These are phyloP conservation scores for Amanita brunnescens DNA, from an alignment of 768 basidiomycete species.

Conservation along the genomic window DNA sequence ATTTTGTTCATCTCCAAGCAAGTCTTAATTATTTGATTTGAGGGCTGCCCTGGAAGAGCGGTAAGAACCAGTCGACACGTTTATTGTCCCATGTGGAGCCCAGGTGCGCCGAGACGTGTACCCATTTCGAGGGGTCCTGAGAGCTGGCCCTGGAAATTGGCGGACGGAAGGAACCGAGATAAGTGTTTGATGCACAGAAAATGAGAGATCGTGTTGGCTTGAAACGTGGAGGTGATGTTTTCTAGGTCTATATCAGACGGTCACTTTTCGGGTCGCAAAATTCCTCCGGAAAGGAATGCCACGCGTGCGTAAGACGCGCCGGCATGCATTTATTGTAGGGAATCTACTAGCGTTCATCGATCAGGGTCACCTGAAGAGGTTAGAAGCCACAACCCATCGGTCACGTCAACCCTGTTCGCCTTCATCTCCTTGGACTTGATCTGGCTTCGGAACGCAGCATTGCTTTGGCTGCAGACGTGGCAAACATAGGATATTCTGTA, in stretches of 20 bases:
- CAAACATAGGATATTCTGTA: conserved; percentile 43
- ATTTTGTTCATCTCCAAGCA: conserved; percentile 40
- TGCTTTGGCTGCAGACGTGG: too few relatives aligned
- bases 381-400: too few relatives aligned
- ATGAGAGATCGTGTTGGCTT: conserved; percentile 53
- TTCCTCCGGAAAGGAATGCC: conserved; percentile 47
- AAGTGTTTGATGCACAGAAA: conserved; percentile 57
- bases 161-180: conserved; percentile 42
- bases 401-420: conserved; percentile 35
- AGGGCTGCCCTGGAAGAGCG: conserved; percentile 55
- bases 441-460: conserved; percentile 45
- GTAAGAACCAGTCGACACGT: conserved; percentile 56
- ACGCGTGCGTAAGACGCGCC: conserved; percentile 38
- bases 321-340: conserved; percentile 19
- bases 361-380: too few relatives aligned
- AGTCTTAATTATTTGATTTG: conserved; percentile 53
- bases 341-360: conserved; percentile 26
- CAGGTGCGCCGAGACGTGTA: conserved; percentile 50
- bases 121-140: conserved; percentile 41
- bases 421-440: conserved; percentile 40
- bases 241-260: conserved; percentile 38
- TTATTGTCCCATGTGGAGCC: conserved; percentile 52
- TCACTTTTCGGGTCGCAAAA: conserved; percentile 47
- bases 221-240: conserved; percentile 36
- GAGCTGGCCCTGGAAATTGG: conserved; percentile 15